A percentile compares a stretch with the other conserved stretches of the same genome.
Evolutionary conservation across 441 rosid species (phyloP).

Genomic region (Erysimum pusillum): DNA sequence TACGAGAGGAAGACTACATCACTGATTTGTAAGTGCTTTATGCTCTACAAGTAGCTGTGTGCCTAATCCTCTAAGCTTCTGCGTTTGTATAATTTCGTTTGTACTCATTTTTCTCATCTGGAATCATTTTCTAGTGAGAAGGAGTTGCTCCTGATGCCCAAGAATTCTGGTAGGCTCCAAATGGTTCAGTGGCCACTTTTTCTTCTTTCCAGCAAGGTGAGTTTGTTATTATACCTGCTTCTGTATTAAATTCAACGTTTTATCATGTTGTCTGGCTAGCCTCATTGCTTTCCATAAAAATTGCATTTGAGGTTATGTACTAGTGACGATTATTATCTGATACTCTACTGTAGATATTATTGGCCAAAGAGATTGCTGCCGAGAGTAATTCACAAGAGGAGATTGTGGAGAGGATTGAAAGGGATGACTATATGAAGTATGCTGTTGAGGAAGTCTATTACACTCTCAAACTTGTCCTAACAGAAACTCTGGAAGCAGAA

Average conservation of each 20-base stretch:
- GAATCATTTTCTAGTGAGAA: slow-evolving; percentile 66
- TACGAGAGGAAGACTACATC: slow-evolving; percentile 95
- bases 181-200: slow-evolving; percentile 99
- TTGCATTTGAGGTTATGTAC: not conserved
- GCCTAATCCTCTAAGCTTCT: slow-evolving; percentile 21
- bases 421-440: slow-evolving; percentile 96
- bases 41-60: slow-evolving; percentile 26
- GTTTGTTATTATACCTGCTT: slow-evolving; percentile 31
- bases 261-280: slow-evolving; percentile 12
- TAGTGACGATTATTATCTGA: slow-evolving; percentile 18
- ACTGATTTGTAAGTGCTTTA: slow-evolving; percentile 74
- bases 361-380: slow-evolving; percentile 91
- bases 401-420: slow-evolving; percentile 84
- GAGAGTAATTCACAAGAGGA: slow-evolving; percentile 78
- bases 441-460: slow-evolving; percentile 92
- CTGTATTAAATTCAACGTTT: slow-evolving; percentile 25
- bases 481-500: slow-evolving; percentile 83
- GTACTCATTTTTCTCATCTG: slow-evolving; percentile 12
- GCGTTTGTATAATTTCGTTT: slow-evolving; percentile 6
- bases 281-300: slow-evolving; percentile 31
- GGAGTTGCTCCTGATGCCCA: slow-evolving; percentile 97
- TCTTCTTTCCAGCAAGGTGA: slow-evolving; percentile 98
- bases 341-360: slow-evolving; percentile 65
- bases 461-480: slow-evolving; percentile 70
- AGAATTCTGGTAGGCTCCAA: slow-evolving; percentile 83